Base-by-base conservation (phyloP, 1,284 basidiomycete genomes). In the Cystobasidium sp. region DNA sequence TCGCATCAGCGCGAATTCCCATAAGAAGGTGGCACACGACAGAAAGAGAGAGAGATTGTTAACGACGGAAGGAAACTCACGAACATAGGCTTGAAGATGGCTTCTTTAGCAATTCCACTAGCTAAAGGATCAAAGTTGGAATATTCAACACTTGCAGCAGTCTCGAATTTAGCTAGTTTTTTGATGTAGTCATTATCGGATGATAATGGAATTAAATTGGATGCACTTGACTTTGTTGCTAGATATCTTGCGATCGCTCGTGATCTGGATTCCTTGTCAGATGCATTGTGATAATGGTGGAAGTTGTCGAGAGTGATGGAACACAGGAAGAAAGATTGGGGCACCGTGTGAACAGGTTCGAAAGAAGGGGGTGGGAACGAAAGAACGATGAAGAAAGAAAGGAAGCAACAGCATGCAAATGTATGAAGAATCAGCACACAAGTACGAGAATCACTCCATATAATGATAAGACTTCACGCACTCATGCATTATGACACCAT, bases 181-280 rank as follows among this genome's bases (percentile, higher is more conserved):
- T 84, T 80, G 18, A 84, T 51, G 78, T 84, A 77, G 81, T 78
- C 65, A 7, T 37, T 51, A 43, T 46, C 47, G 37, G 82, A 82
- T 22, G 71, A 82, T 83, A 43, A 83, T 76, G 24, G 78, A 6
- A 69, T 72, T 8, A 81, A 82, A 53, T 84, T 83, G 76, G 84
- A 79, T 68, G 79, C 76, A 7, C 82, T 77, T 72, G 84, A 86
- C 77, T 85, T 85, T 56, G 80, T 80, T 65, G 77, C 81, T 64
- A 87, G 66, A 79, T 87, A 87, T 44, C 86, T 84, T 6, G 77
- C 77, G 74, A 88, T 88, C 2, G 87, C 87, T 47, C 88, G 85
- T 46, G 84, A 85, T 79, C 88, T 85, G 76, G 7, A 56, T 44
- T 41, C 10, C 3, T 39, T 12, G 24, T 31, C 37, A n/a, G 43